Evolutionary conservation across 139 green algal genomes (phyloP), one percentile per base, ranked within the genome.

Genomic region (Picochlorum sp.): DNA sequence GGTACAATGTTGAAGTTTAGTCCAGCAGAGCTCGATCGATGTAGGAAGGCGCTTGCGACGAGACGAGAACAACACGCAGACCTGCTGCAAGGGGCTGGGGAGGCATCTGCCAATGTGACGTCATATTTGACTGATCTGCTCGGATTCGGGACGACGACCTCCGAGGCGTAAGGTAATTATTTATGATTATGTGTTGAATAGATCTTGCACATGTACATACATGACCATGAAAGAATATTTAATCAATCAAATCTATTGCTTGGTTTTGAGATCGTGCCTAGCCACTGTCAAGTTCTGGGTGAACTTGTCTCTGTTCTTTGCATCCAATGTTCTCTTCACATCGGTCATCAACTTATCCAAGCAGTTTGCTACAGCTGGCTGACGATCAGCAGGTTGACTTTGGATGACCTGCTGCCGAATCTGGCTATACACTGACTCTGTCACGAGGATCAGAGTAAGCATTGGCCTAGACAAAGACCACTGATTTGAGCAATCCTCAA

Each of bases 221-320:
- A 54, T 4, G 28, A 30, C 28, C 28, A 30, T 54, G 16, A 21
- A 54, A 54, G 47, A 54, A 26, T 26, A 20, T 20, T 51, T 51
- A 6, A 21, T 18, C n/a, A 20, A 54, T 26, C 24, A 26, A 26
- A 26, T 54, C n/a, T 54, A 54, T 26, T 20, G n/a, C 47, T 54
- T 59, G 13, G 56, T 56, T 46, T 23, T 66, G 73, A 95, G 95
- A 34, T 97, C 92, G 51, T 96, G 91, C 26, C 91, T 68, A 34
- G 95, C 87, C 13, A 95, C 79, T 11, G 91, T 97, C 30, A 98
- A 71, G 69, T 96, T 96, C 70, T 97, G 93, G 38, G 92, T 98
- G 82, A 98, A 98, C 76, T 90, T 95, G 83, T 98, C 93, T 4
- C 89, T 72, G 77, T 98, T 98, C 77, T 95, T 96, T 21, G 88